Evolutionary conservation across 441 rosid species (phyloP), one percentile per base, ranked within the genome.

Genomic region (California macrophylla): DNA sequence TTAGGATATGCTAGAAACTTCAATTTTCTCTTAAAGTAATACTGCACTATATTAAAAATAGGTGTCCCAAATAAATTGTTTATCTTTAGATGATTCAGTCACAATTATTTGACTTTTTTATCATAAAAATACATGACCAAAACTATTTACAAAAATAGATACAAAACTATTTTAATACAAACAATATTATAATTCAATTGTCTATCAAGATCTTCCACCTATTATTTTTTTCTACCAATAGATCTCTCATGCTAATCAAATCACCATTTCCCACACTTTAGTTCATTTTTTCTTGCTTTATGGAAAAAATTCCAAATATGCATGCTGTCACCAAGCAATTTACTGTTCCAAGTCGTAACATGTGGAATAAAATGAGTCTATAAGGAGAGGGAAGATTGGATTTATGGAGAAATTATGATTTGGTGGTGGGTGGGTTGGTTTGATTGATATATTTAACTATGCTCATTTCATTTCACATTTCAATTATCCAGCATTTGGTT

Each of bases 251-350:
- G 75, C 83, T 80, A 50, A 77, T 77, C 79, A 76, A 65, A 52
- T 52, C 23, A 9, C 10, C 60, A 52, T 4, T 82, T 81, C 83
- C 82, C 74, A 73, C 74, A 79, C 67, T 67, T 70, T 65, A 24
- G 20, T 65, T 34, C 18, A 18, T 5, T 24, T 65, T 71, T 80
- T 77, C 72, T 62, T 69, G 60, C 78, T 76, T 69, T 76, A 40
- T 70, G 72, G 69, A 79, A 76, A 77, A 77, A 82, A 73, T 82
- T 87, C 85, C 79, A 81, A 83, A 54, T 72, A 76, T 77, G 83
- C 73, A 72, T 78, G 82, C 82, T 79, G 74, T 80, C 84, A 83
- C 69, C 73, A 68, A 80, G 74, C 78, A 77, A 75, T 77, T 80
- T 74, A 56, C 69, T 61, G 34, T 72, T 76, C 70, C 72, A 52